Evolutionary conservation across 2,329 filamentous ascomycete genomes (phyloP).

Genomic region (Aspergillus hiratsukae): DNA sequence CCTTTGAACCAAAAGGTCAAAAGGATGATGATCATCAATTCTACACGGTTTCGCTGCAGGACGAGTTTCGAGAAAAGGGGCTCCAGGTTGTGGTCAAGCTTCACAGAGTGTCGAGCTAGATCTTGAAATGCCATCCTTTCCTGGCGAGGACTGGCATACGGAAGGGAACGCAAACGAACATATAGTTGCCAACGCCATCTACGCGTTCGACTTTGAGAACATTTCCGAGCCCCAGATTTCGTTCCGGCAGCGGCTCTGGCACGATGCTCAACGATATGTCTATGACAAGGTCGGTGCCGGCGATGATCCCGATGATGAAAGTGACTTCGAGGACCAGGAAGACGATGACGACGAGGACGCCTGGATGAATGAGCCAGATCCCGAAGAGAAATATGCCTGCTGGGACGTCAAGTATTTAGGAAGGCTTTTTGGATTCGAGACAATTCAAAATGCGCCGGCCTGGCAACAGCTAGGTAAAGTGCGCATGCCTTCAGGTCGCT

Average conservation of each 20-base stretch:
- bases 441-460: neutral
- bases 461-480: constrained; percentile 11
- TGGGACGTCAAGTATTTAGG: constrained; percentile 9
- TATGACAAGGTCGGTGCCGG: no score
- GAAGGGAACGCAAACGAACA: constrained; percentile 9
- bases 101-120: constrained; percentile 9
- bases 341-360: neutral
- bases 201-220: constrained; percentile 5
- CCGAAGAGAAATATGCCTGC: no score
- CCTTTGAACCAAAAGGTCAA: neutral
- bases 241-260: neutral
- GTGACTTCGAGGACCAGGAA: no score
- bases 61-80: constrained; percentile 9
- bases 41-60: constrained; percentile 10
- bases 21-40: constrained; percentile 5
- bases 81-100: constrained; percentile 11
- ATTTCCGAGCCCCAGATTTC: constrained; percentile 5
- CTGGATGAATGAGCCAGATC: no score
- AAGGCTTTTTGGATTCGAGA: neutral
- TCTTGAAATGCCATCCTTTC: constrained; percentile 3
- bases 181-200: constrained; percentile 5
- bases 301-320: no score
- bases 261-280: neutral
- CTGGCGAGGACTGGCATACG: constrained; percentile 8
- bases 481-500: constrained; percentile 4